Evolutionary conservation across 1,139 yeast species (phyloP), one percentile per base, ranked within the genome.

Genomic region (Hemisphaericaspora xylofermentans): DNA sequence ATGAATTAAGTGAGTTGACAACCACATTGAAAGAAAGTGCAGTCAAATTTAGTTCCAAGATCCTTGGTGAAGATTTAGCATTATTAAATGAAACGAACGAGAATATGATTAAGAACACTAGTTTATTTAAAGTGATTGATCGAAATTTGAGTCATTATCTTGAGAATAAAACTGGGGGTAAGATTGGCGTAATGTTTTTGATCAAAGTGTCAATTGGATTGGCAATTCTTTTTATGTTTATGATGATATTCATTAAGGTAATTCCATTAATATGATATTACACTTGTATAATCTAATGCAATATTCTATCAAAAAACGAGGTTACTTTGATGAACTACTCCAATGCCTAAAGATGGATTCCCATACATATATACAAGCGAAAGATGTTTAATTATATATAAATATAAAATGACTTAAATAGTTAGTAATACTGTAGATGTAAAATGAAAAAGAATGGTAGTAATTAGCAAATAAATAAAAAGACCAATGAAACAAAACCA

Each of bases 1-100:
- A 52, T 32, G 78, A 72, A 43, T 60, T 72, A 42, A 48, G 66
- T 0, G 67, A 61, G 22, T 56, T 72, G 42, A 73, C 76, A 0
- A 43, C 64, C 2, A 58, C 58, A 3, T 60, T 72, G 40, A 68
- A 64, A 43, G 49, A 56, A n/a, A 64, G 72, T 4, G 76, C 76
- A 4, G 45, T 64, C 13, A 53, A 54, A 10, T 60, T 72, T 27
- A 49, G 53, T 35, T 62, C 71, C 5, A 54, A 61, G 22, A 66
- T 66, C 43, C 58, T 69, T 15, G 55, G 62, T 12, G 73, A 64
- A 35, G 78, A 72, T 49, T 57, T 65, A 36, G 55, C 54, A 28
- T 52, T 68, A n/a, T 53, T 72, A 26, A 56, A 63, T 18, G 63
- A 61, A 40, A 66, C 77, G 1, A 60, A 63, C 39, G 75, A 69